Conservation (phyloP, 805 yeast species). For the Candida ascalaphidarum region DNA sequence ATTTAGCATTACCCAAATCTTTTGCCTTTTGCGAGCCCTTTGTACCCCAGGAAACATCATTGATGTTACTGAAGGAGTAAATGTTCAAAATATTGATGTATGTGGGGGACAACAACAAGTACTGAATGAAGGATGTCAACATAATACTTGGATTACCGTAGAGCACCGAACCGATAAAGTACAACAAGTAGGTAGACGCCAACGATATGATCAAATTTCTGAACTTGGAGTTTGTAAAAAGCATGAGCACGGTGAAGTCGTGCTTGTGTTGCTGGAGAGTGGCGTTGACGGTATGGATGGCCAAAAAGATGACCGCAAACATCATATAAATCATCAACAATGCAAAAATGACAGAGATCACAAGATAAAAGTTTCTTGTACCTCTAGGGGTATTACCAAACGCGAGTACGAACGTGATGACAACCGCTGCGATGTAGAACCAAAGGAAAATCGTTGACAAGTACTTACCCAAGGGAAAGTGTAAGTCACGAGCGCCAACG, state of each 20-base stretch:
- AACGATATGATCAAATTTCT: constrained; percentile 84
- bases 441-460: constrained; percentile 75
- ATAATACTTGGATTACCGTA: constrained; percentile 91
- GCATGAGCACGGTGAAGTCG: constrained; percentile 30
- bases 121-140: constrained; percentile 82
- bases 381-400: constrained; percentile 95
- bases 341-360: constrained; percentile 75
- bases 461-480: constrained; percentile 67
- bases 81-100: constrained; percentile 87
- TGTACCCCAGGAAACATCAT: constrained; percentile 97
- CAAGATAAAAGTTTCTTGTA: constrained; percentile 66
- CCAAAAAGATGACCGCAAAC: constrained; percentile 77
- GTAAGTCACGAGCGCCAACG: constrained; percentile 52
- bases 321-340: constrained; percentile 82
- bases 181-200: constrained; percentile 74
- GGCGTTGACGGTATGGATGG: constrained; percentile 60
- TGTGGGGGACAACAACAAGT: constrained; percentile 75
- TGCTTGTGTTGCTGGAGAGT: constrained; percentile 36
- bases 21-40: constrained; percentile 64
- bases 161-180: constrained; percentile 67
- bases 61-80: constrained; percentile 92
- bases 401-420: constrained; percentile 80
- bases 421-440: constrained; percentile 74
- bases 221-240: constrained; percentile 64
- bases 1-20: constrained; percentile 79